Conservation (phyloP, 192 early-diverging fungal genomes). For the Coemansia sp. region DNA sequence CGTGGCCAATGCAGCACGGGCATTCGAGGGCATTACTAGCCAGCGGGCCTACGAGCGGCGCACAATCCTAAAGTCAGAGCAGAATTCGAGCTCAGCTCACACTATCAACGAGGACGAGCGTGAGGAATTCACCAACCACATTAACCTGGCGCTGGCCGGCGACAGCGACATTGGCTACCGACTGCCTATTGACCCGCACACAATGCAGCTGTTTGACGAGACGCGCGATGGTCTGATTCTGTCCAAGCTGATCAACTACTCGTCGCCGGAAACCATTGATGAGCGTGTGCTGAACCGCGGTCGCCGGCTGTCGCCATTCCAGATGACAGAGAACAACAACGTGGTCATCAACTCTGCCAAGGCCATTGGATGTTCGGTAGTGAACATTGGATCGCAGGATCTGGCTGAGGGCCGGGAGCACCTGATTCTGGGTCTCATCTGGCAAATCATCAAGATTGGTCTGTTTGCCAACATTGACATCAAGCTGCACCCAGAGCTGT, state of each 20-base stretch:
- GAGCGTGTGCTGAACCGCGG: constrained; percentile 93
- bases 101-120: constrained; percentile 99
- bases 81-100: constrained; percentile 85
- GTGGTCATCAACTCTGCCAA: constrained; percentile 99
- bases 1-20: constrained; percentile 22
- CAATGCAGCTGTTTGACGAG: constrained; percentile 97
- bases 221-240: constrained; percentile 91
- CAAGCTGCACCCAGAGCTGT: constrained; percentile 96
- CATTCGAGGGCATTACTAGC: constrained; percentile 54
- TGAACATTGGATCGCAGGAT: constrained; percentile 97
- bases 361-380: constrained; percentile 96
- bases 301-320: constrained; percentile 89
- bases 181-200: constrained; percentile 86
- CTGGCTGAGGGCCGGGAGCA: constrained; percentile 96
- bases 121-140: constrained; percentile 92
- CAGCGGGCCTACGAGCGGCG: constrained; percentile 61
- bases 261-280: constrained; percentile 95
- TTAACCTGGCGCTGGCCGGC: constrained; percentile 78
- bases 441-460: constrained; percentile 99
- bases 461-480: constrained; percentile 96
- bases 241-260: constrained; percentile 97
- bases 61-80: constrained; percentile 84
- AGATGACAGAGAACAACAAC: constrained; percentile 99
- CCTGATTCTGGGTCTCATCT: constrained; percentile 93
- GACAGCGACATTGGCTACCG: constrained; percentile 82